Conservation (phyloP, 2,329 filamentous ascomycete species). For the Aspergillus ochraceoroseus region DNA sequence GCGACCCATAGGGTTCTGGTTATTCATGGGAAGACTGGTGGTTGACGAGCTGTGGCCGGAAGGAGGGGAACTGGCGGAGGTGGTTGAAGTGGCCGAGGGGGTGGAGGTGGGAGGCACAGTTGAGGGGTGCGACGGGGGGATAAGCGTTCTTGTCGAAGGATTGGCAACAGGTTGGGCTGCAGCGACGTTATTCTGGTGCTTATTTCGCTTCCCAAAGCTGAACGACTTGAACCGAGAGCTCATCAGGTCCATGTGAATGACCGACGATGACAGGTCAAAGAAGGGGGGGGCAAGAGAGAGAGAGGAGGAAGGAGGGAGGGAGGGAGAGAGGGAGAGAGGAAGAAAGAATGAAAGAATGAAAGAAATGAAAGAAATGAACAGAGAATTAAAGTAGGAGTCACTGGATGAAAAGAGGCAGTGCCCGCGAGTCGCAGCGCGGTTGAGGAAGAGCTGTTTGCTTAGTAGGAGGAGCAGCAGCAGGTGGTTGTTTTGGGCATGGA, state of each 20-base stretch:
- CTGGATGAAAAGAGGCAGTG: constrained; percentile 13
- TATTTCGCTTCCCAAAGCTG: constrained; percentile 49
- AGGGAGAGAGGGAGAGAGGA: constrained; percentile 7
- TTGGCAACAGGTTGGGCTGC: constrained; percentile 21
- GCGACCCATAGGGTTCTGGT: constrained; percentile 52
- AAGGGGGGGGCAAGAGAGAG: constrained; percentile 14
- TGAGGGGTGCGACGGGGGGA: constrained; percentile 6
- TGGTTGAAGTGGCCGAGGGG: constrained; percentile 35
- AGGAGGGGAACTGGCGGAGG: constrained; percentile 35
- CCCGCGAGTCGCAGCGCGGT: constrained; percentile 13
- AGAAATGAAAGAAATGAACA: constrained; percentile 10
- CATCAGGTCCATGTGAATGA: constrained; percentile 46
- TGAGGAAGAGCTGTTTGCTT: background rate
- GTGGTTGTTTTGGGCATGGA: background rate
- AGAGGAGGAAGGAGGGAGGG: constrained; percentile 10
- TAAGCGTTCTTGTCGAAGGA: constrained; percentile 15
- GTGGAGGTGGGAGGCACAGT: constrained; percentile 30
- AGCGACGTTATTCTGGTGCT: constrained; percentile 39
- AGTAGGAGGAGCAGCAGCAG: background rate
- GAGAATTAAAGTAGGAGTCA: constrained; percentile 13
- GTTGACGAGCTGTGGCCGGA: constrained; percentile 44
- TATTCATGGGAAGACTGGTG: constrained; percentile 54
- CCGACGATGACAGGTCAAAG: constrained; percentile 19
- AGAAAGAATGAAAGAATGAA: constrained; percentile 16
- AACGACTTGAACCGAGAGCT: constrained; percentile 50